Percentiles rank a stretch among this genome's conserved stretches.
phyloP scores from a whole-genome alignment of 495 filamentous ascomycete genomes.

The Emericellopsis terricola region DNA sequence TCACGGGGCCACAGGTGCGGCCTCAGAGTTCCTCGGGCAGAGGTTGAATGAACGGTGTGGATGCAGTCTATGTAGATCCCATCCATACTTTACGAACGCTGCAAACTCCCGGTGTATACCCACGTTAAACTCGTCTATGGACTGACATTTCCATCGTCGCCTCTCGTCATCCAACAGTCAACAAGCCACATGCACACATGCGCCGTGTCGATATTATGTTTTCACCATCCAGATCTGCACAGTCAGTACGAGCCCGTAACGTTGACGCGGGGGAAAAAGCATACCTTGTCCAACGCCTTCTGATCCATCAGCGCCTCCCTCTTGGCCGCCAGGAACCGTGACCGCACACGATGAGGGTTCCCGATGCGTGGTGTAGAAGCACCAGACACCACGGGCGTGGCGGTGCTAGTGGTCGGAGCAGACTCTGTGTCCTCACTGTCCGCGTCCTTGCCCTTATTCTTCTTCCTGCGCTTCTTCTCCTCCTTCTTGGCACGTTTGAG shows the following conservation, averaged over 20 bases:
- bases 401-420: slow-evolving; percentile 4
- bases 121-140: too few species aligned
- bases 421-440: too few species aligned
- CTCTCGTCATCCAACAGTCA: too few species aligned
- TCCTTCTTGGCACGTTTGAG: slow-evolving; percentile 17
- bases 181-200: too few species aligned
- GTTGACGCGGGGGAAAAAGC: slow-evolving; percentile 3
- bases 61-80: too few species aligned
- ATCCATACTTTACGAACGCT: too few species aligned
- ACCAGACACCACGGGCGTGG: slow-evolving; percentile 9
- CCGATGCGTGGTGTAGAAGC: slow-evolving; percentile 5
- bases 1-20: too few species aligned
- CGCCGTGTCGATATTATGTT: slow-evolving; percentile 16
- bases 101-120: too few species aligned
- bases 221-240: slow-evolving; percentile 61
- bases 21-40: too few species aligned
- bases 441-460: slow-evolving; percentile 9
- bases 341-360: slow-evolving; percentile 38
- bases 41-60: too few species aligned
- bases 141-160: too few species aligned
- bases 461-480: slow-evolving; percentile 8
- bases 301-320: slow-evolving; percentile 52
- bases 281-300: slow-evolving; percentile 60
- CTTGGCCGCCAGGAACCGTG: slow-evolving; percentile 64
- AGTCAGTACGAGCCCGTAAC: slow-evolving; percentile 14